Percentiles rank a stretch among this genome's conserved stretches.
Evolutionary conservation across 2,329 filamentous ascomycete species (phyloP).

Genomic region (Neopestalotiopsis rosae): DNA sequence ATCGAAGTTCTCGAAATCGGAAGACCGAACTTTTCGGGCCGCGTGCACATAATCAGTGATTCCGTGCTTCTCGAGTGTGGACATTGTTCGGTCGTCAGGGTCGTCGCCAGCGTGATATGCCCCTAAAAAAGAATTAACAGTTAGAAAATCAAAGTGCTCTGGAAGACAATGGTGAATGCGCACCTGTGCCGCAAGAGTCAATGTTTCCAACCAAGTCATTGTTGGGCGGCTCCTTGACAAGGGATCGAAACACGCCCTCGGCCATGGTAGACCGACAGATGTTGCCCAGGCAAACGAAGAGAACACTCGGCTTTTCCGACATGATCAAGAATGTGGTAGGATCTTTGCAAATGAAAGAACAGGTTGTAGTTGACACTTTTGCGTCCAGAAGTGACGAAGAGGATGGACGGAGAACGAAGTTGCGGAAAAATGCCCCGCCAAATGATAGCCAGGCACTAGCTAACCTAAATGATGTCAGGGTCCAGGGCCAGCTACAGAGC

Average conservation of each 20-base stretch:
- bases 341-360: no score
- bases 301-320: constrained; percentile 64
- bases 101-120: constrained; percentile 81
- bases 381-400: neutral
- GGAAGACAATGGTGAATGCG: constrained; percentile 15
- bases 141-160: neutral
- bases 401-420: neutral
- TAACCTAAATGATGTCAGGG: neutral
- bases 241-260: constrained; percentile 85
- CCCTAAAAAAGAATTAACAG: constrained; percentile 45
- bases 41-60: constrained; percentile 79
- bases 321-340: neutral
- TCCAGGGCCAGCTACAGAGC: neutral
- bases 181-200: constrained; percentile 87
- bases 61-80: constrained; percentile 74
- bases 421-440: neutral
- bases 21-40: constrained; percentile 74
- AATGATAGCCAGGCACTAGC: neutral
- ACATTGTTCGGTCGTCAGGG: constrained; percentile 85
- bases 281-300: constrained; percentile 97
- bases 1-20: constrained; percentile 85
- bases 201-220: constrained; percentile 67
- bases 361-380: neutral
- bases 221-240: constrained; percentile 66
- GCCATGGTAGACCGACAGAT: constrained; percentile 96